Percentiles rank a stretch among this genome's conserved stretches.
Evolutionary conservation across 805 yeast species (phyloP).

Genomic region (Hanseniaspora lachancei): DNA sequence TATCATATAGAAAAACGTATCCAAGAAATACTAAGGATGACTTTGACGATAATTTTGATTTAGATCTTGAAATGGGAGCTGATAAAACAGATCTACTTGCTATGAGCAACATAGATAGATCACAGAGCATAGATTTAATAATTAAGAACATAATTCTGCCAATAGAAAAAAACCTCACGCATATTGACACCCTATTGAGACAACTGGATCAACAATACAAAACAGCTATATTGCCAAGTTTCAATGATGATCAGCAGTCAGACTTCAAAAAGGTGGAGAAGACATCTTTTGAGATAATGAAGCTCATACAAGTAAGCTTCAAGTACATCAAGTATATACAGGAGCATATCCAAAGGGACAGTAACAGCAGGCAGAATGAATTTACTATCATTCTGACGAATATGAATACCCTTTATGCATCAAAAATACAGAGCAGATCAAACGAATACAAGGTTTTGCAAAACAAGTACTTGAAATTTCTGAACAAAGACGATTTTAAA

Average conservation of each 20-base stretch:
- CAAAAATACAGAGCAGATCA: conserved; percentile 66
- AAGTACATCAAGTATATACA: conserved; percentile 57
- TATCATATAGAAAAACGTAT: conserved; percentile 79
- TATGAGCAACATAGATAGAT: conserved; percentile 47
- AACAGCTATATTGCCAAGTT: conserved; percentile 75
- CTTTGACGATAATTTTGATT: conserved; percentile 20
- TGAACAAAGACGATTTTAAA: conserved; percentile 67
- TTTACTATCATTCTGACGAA: conserved; percentile 62
- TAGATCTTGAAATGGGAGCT: conserved; percentile 25
- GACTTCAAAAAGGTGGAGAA: conserved; percentile 72
- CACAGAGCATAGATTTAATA: conserved; percentile 52
- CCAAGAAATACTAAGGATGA: conserved; percentile 40
- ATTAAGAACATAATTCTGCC: conserved; percentile 28
- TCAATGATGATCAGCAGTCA: conserved; percentile 54
- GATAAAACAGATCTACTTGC: conserved; percentile 22
- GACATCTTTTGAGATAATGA: conserved; percentile 60
- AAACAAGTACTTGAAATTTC: conserved; percentile 71
- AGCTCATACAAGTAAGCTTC: conserved; percentile 66
- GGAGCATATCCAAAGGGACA: conserved; percentile 29
- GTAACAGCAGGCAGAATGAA: conserved; percentile 28
- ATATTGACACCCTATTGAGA: conserved; percentile 42
- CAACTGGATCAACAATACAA: conserved; percentile 53
- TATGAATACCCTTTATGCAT: conserved; percentile 72
- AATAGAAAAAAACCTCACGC: conserved; percentile 48
- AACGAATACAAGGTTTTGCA: conserved; percentile 75